Evolutionary conservation across 2,329 filamentous ascomycete species (phyloP), one percentile per base, ranked within the genome.

Genomic region (Paecilomyces niveus): DNA sequence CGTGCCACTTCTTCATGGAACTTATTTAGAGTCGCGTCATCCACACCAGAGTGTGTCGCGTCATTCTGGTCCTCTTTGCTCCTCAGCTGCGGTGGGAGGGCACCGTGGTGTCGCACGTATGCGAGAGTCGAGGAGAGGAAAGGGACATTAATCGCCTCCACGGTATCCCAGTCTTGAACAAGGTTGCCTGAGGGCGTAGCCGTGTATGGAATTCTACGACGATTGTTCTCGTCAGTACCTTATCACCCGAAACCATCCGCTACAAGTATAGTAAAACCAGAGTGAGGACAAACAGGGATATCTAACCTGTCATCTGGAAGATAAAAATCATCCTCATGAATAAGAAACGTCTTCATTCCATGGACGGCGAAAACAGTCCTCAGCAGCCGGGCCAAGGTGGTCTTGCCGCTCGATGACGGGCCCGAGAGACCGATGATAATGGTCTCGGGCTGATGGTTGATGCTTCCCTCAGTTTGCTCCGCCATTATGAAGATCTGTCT

Each of bases 301-400:
- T 74, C 81, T 69, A 68, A 90, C 83, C 91, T 82, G 31, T 82
- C 76, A 70, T 97, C 93, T 0, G 89, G 80, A 63, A 85, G 86
- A 78, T 96, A 99, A 72, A 97, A 99, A 74, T 99, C 94, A 77
- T 99, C 94, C 72, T 96, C 86, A 72, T 99, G 94, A 22, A 99
- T 82, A 68, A 97, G 89, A 69, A 92, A 93, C 0, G 74, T 69
- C 4, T 64, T 67, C 8, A 74, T 58, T 21, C 56, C 55, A 5
- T 61, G 58, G 65, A 68, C 63, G 8, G 87, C 87, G 68, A 97
- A 92, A 64, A 96, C 87, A 70, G 90, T 86, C 59, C 91, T 86
- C 18, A 99, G 81, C 11, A 97, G 81, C 2, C 93, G 85, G 21
- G 92, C 89, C 13, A 99, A 83, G 2, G 94, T 97, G 2, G 94